phyloP scores from a whole-genome alignment of 768 basidiomycete species.

The Rhodotorula paludigena region DNA sequence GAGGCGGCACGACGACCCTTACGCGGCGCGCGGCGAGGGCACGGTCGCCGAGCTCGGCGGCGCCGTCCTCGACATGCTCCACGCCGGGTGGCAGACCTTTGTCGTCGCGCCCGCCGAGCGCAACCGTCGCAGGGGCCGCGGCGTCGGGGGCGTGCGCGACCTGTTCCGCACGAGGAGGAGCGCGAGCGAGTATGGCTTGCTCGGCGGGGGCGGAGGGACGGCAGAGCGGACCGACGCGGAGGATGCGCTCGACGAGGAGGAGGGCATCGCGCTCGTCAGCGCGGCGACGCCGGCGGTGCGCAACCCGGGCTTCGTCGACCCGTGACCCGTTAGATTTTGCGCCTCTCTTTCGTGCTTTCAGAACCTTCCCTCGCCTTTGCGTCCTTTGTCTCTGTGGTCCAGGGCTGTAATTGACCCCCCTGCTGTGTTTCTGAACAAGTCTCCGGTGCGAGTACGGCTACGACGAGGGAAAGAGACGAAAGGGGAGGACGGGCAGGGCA shows the following conservation, averaged over 20 bases:
- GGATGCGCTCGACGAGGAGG: constrained; percentile 7
- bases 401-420: too few relatives aligned
- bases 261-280: constrained; percentile 8
- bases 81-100: constrained; percentile 9
- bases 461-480: too few relatives aligned
- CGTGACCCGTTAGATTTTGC: too few relatives aligned
- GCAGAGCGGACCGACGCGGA: neutral
- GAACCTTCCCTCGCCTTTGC: too few relatives aligned
- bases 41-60: constrained; percentile 20
- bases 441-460: too few relatives aligned
- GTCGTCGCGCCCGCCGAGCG: neutral
- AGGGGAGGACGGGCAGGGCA: too few relatives aligned
- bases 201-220: neutral
- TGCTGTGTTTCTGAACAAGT: too few relatives aligned
- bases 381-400: too few relatives aligned
- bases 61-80: constrained; percentile 9
- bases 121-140: neutral
- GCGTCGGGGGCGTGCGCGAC: neutral
- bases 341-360: too few relatives aligned
- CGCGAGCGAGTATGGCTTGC: constrained; percentile 31
- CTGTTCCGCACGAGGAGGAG: neutral
- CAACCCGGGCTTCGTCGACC: neutral
- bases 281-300: constrained; percentile 6
- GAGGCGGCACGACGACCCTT: constrained; percentile 29
- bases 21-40: constrained; percentile 20